phyloP scores from a whole-genome alignment of 345 rosid genomes.

The Excoecaria agallocha region DNA sequence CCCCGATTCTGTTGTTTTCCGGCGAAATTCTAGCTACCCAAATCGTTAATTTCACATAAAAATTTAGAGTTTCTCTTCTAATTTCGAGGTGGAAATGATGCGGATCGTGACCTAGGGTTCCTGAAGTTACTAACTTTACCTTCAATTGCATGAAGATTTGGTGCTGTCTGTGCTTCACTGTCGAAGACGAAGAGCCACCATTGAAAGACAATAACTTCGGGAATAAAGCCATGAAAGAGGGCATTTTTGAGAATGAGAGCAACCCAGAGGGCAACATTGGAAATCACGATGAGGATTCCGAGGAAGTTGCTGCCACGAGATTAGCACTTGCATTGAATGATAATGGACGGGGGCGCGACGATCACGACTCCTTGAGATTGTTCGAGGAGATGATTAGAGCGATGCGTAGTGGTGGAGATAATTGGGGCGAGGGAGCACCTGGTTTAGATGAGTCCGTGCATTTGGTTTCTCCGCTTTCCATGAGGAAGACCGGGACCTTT shows the following conservation, averaged over 20 bases:
- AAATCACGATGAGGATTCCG: constrained; percentile 14
- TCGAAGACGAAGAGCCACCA: constrained; percentile 24
- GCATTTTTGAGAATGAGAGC: constrained; percentile 33
- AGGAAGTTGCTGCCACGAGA: constrained; percentile 15
- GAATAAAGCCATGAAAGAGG: constrained; percentile 34
- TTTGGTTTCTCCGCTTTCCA: constrained; percentile 1
- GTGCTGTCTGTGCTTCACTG: constrained; percentile 72
- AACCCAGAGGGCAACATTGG: constrained; percentile 31
- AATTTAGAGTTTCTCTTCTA: constrained; percentile 10
- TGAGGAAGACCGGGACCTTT: constrained; percentile 26
- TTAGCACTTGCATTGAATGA: constrained; percentile 16
- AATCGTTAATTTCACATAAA: constrained; percentile 15
- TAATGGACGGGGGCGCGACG: constrained; percentile 11
- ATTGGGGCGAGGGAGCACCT: constrained; percentile 25
- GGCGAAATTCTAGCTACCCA: constrained; percentile 11
- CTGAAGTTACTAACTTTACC: constrained; percentile 8
- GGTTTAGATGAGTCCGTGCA: background rate
- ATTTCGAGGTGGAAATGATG: constrained; percentile 28
- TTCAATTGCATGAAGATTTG: constrained; percentile 83
- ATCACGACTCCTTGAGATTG: constrained; percentile 22
- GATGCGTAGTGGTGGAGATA: constrained; percentile 20
- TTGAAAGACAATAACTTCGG: background rate
- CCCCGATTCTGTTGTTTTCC: background rate
- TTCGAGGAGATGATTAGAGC: constrained; percentile 38
- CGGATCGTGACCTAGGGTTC: constrained; percentile 61